These are phyloP conservation scores for Alloteropsis semialata DNA, from an alignment of 176 grass and related monocot genomes.

Conservation along the genomic window DNA sequence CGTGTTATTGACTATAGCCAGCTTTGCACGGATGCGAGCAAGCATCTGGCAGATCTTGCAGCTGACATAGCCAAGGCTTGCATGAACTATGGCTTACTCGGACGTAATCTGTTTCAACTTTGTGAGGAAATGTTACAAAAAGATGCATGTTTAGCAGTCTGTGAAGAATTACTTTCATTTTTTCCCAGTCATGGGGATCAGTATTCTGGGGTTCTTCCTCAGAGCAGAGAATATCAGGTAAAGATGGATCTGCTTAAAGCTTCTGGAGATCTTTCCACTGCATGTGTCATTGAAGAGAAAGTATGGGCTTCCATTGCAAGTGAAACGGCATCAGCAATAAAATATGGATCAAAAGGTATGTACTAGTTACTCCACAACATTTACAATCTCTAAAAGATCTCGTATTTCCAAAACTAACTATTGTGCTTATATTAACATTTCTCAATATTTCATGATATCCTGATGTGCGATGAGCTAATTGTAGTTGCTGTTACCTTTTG, in stretches of 20 bases:
- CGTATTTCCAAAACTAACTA: conserved; percentile 7
- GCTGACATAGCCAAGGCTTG: conserved; percentile 69
- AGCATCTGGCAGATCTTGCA: conserved; percentile 67
- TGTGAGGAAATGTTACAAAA: conserved; percentile 73
- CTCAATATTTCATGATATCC: background rate
- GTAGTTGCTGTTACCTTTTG: background rate
- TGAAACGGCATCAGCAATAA: conserved; percentile 79
- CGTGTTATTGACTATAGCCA: conserved; percentile 63
- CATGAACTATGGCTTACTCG: conserved; percentile 71
- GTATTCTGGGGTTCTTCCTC: conserved; percentile 59
- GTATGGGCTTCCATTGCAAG: conserved; percentile 77
- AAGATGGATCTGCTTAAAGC: conserved; percentile 81
- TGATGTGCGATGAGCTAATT: background rate
- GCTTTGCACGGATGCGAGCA: conserved; percentile 58
- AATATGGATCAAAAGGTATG: conserved; percentile 79
- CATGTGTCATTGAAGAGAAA: conserved; percentile 60
- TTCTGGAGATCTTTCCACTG: conserved; percentile 69
- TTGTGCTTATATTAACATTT: background rate
- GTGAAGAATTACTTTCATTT: conserved; percentile 66
- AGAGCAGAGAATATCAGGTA: conserved; percentile 86
- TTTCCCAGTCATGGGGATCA: conserved; percentile 40
- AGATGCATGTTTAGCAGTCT: conserved; percentile 43
- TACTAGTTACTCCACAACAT: background rate
- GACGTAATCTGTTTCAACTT: conserved; percentile 74
- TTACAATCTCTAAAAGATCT: background rate